Base-by-base conservation (phyloP, 2,329 filamentous ascomycete species). In the Cercospora citrullina region DNA sequence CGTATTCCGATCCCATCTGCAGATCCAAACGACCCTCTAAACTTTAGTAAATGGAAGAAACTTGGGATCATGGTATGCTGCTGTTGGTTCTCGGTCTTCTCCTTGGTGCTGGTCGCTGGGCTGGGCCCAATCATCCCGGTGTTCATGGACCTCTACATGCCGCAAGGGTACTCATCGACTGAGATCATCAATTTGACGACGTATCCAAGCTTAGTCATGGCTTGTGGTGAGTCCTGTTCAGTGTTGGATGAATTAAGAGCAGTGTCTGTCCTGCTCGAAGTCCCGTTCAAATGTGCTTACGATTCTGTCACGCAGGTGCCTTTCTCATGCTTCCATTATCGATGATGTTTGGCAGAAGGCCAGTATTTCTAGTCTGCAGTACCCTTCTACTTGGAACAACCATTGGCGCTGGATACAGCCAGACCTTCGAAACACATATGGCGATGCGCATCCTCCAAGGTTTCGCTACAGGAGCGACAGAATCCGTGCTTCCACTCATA, bases 81-180 rank as follows among this genome's bases (percentile, higher is more conserved):
- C 64, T 78, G 77, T 63, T 77, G 76, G 74, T 78, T 76, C 63
- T 75, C 69, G 3, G 73, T 77, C 58, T 75, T 76, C 66, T 72
- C 72, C 2, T 66, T 86, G 80, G 83, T 84, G 45, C 80, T 86
- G 60, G 80, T 85, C 55, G 83, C 84, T 75, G 84, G 84, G 65
- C 78, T 86, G 4, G 84, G 80, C 3, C 72, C 79, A 0, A 78
- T 81, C 33, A 71, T 81, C 10, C 72, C 72, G 0, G 72, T 76
- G 16, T 79, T 81, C 65, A 74, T 79, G 30, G 68, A 72, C 53
- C 68, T 78, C 7, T 81, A 81, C 59, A 64, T 66, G 1, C 70
- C 74, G 18, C 28, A 69, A 64, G 70, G 79, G 42, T 70, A 73
- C 28, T 55, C 72, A 4, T 39, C 67, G 12, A 64, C 69, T 4